phyloP scores from a whole-genome alignment of 2,329 filamentous ascomycete genomes.

The Exophiala dermatitidis region DNA sequence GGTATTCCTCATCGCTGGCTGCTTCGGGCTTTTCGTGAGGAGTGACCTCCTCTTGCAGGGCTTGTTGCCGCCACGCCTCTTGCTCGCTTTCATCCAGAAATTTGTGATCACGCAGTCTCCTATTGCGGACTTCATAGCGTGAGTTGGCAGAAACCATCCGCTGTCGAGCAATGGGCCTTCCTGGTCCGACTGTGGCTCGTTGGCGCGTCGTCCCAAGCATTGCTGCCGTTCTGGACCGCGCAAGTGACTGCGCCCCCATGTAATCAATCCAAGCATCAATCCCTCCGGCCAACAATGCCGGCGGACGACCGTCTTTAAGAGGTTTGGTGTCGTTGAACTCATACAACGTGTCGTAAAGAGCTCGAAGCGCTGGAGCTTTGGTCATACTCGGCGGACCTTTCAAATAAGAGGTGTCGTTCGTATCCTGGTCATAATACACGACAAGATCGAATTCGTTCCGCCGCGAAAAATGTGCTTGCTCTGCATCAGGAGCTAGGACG shows the following conservation, averaged over 20 bases:
- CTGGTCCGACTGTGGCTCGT: slow-evolving; percentile 32
- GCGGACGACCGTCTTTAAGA: slow-evolving; percentile 56
- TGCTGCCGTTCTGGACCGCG: slow-evolving; percentile 49
- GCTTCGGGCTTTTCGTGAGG: slow-evolving; percentile 36
- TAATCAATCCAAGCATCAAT: slow-evolving; percentile 79
- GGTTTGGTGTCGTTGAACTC: slow-evolving; percentile 77
- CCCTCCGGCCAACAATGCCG: slow-evolving; percentile 74
- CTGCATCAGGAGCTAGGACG: slow-evolving; percentile 46
- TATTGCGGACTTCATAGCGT: slow-evolving; percentile 49
- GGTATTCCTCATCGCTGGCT: slow-evolving; percentile 37
- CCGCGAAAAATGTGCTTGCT: slow-evolving; percentile 66
- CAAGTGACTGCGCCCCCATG: slow-evolving; percentile 62
- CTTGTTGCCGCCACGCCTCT: slow-evolving; percentile 68
- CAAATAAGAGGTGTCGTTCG: slow-evolving; percentile 53
- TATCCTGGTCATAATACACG: slow-evolving; percentile 77
- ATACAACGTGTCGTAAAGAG: slow-evolving; percentile 69
- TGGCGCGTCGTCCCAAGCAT: slow-evolving; percentile 41
- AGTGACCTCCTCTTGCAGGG: slow-evolving; percentile 58
- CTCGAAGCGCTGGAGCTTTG: slow-evolving; percentile 54
- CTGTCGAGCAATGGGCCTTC: slow-evolving; percentile 47
- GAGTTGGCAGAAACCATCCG: slow-evolving; percentile 46
- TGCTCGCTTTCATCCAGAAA: slow-evolving; percentile 76
- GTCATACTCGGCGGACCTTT: slow-evolving; percentile 40
- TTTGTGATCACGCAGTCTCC: slow-evolving; percentile 54
- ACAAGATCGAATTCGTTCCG: slow-evolving; percentile 73